phyloP scores from a whole-genome alignment of 495 filamentous ascomycete genomes.

The Cladorrhinum samala region DNA sequence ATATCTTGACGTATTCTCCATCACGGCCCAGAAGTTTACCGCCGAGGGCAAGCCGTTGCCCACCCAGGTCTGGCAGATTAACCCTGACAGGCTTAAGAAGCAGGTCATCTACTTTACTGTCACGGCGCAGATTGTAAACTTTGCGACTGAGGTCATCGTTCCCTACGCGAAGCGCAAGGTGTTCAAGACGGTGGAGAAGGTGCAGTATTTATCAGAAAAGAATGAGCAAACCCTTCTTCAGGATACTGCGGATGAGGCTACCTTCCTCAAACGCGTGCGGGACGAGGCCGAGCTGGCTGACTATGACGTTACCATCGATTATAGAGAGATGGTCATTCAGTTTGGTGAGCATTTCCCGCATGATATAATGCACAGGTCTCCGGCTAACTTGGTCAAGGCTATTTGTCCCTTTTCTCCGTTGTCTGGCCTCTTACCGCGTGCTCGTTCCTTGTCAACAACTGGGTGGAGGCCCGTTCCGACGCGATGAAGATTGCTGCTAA shows the following conservation, averaged over 20 bases:
- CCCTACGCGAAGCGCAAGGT: constrained; percentile 74
- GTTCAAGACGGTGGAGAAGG: constrained; percentile 67
- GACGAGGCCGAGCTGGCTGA: constrained; percentile 77
- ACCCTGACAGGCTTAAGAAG: constrained; percentile 76
- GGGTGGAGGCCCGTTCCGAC: constrained; percentile 89
- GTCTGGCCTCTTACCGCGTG: constrained; percentile 85
- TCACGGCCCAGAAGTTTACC: constrained; percentile 70
- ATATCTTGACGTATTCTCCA: constrained; percentile 77
- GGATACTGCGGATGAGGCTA: constrained; percentile 66
- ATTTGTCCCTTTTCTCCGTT: constrained; percentile 87
- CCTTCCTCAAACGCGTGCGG: constrained; percentile 74
- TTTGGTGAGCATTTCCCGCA: constrained; percentile 37
- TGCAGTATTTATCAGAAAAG: constrained; percentile 51
- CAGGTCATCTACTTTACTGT: constrained; percentile 98
- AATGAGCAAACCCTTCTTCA: constrained; percentile 33
- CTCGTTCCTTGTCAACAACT: constrained; percentile 93
- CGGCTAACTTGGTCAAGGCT: constrained; percentile 49
- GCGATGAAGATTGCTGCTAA: constrained; percentile 91
- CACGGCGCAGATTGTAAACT: constrained; percentile 86
- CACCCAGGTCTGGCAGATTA: constrained; percentile 69
- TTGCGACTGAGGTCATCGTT: constrained; percentile 79
- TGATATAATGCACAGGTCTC: background rate
- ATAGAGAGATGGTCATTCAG: constrained; percentile 93
- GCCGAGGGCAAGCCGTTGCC: constrained; percentile 62
- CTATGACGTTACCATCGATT: constrained; percentile 84